Base-by-base conservation (phyloP, 73 alveolate genomes). In the Stentor coeruleus region DNA sequence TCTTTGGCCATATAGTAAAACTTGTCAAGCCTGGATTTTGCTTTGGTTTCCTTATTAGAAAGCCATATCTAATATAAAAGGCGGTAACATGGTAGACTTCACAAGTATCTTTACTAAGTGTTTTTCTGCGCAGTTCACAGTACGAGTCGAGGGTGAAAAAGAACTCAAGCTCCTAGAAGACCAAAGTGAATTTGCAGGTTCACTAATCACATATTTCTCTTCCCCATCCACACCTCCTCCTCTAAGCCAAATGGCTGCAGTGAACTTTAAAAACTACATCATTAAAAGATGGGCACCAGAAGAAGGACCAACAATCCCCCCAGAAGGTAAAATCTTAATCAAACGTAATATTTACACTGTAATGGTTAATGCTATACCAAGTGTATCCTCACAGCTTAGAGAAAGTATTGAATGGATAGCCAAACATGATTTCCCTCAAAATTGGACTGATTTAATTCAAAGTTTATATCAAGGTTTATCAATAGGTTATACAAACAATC, bases 1-100 rank as follows among this genome's bases (percentile, higher is more conserved):
- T 75, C 83, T 38, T 75, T 75, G 31, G 83, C 83, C 38, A 75
- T 26, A 37, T 75, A 35, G 58, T 75, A 75, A 75, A 20, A 75
- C 38, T 75, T 75, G 83, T 85, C 91, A 6, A 59, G 85, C 39
- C 91, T 20, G n/a, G 35, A 42, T 79, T 85, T 85, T 20, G 87
- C 77, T 81, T 85, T 85, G 55, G 74, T 85, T 84, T 59, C 42
- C 31, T 40, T 84, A 39, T n/a, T n/a, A n/a, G n/a, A n/a, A n/a
- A n/a, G n/a, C n/a, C n/a, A n/a, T n/a, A n/a, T n/a, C n/a, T n/a
- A n/a, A n/a, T n/a, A n/a, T n/a, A 49, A 11, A 26, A 66, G 79
- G 79, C 79, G 79, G 79, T 66, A 66, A n/a, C n/a, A 49, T 66
- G 79, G 79, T 40, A 28, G 79, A 66, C n/a, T 31, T 66, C n/a